Conservation (phyloP, 140 eudicot genomes). For the Bidens hawaiensis region DNA sequence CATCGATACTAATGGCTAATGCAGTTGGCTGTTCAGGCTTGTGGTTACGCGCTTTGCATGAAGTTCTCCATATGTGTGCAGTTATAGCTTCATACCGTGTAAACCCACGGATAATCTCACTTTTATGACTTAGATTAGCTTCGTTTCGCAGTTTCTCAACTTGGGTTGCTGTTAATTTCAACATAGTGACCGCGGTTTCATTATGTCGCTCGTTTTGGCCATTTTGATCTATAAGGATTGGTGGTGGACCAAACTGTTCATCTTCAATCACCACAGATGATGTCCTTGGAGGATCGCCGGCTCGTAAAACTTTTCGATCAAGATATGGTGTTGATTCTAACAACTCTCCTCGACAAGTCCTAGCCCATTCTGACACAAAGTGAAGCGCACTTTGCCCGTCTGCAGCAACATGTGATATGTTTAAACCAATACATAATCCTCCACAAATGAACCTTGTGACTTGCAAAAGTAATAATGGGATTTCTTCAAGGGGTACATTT, state of each 20-base stretch:
- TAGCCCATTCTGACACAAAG: slow-evolving; percentile 57
- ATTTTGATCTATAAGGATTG: slow-evolving; percentile 26
- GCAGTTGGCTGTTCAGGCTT: slow-evolving; percentile 41
- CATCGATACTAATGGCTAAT: slow-evolving; percentile 34
- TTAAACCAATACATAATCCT: slow-evolving; percentile 34
- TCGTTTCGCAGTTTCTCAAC: slow-evolving; percentile 30
- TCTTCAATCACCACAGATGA: not conserved
- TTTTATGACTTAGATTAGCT: slow-evolving; percentile 18
- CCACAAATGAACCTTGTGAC: slow-evolving; percentile 55
- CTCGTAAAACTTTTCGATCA: slow-evolving; percentile 35
- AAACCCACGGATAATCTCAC: slow-evolving; percentile 11
- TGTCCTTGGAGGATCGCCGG: slow-evolving; percentile 32
- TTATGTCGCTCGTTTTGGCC: slow-evolving; percentile 23
- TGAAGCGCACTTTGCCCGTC: slow-evolving; percentile 62
- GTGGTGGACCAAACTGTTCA: slow-evolving; percentile 36
- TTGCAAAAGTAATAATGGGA: slow-evolving; percentile 47
- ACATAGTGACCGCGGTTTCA: slow-evolving; percentile 27
- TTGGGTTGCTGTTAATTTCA: slow-evolving; percentile 31
- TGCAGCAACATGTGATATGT: slow-evolving; percentile 40
- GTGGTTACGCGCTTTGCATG: slow-evolving; percentile 42
- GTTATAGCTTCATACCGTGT: slow-evolving; percentile 42
- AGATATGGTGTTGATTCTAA: slow-evolving; percentile 34
- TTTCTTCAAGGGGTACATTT: slow-evolving; percentile 30
- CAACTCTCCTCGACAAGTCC: slow-evolving; percentile 47
- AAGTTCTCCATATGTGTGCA: slow-evolving; percentile 51